Percentiles rank a stretch among this genome's conserved stretches.
phyloP scores from a whole-genome alignment of 2,329 filamentous ascomycete genomes.

The Botrytis sinoallii region DNA sequence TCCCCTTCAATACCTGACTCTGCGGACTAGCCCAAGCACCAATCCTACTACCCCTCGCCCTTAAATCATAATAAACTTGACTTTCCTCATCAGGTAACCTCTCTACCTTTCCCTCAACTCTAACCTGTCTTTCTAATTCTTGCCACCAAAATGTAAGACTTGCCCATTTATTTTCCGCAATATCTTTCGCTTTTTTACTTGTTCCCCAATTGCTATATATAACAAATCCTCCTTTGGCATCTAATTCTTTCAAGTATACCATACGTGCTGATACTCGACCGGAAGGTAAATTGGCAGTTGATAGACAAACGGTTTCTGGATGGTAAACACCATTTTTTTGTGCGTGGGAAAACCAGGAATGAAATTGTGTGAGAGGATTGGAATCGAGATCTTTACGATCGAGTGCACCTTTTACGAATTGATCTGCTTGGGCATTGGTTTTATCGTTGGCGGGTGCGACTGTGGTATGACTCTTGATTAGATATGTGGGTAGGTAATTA shows the following conservation, averaged over 20 bases:
- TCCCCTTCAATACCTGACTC: slow-evolving; percentile 70
- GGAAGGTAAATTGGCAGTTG: slow-evolving; percentile 78
- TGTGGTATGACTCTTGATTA: slow-evolving; percentile 23
- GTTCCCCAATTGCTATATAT: slow-evolving; percentile 92
- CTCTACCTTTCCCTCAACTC: slow-evolving; percentile 76
- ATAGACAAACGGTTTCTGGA: slow-evolving; percentile 84
- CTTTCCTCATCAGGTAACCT: slow-evolving; percentile 69
- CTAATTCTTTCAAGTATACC: slow-evolving; percentile 95
- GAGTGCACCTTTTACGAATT: slow-evolving; percentile 69
- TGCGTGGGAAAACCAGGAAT: slow-evolving; percentile 81
- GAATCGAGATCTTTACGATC: slow-evolving; percentile 57
- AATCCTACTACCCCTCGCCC: slow-evolving; percentile 75
- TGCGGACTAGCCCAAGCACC: slow-evolving; percentile 94
- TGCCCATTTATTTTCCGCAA: slow-evolving; percentile 71
- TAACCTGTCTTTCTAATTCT: slow-evolving; percentile 79
- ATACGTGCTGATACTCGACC: slow-evolving; percentile 81
- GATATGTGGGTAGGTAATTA: neutral
- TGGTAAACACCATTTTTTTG: slow-evolving; percentile 58
- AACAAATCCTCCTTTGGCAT: slow-evolving; percentile 70
- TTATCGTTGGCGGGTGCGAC: slow-evolving; percentile 63
- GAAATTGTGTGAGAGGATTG: slow-evolving; percentile 78
- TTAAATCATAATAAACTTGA: slow-evolving; percentile 62
- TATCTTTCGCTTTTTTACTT: slow-evolving; percentile 64
- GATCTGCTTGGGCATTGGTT: slow-evolving; percentile 63
- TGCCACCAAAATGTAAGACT: slow-evolving; percentile 91